Evolutionary conservation across 371 early-diverging fungal genomes (phyloP), one percentile per base, ranked within the genome.

Genomic region (Apophysomyces variabilis): DNA sequence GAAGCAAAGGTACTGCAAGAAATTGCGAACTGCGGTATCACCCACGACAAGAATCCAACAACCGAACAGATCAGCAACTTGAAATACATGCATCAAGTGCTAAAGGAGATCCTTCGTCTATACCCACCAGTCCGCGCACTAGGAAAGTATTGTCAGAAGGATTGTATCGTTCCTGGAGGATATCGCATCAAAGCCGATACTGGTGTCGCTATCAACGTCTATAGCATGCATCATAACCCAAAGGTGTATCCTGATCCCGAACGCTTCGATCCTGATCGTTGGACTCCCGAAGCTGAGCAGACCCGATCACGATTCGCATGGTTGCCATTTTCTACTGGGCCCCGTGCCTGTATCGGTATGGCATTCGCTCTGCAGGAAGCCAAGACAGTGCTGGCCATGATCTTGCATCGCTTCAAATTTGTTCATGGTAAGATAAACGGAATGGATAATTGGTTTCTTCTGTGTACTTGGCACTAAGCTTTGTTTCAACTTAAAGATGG

Each of bases 311-410:
- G 76, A 1, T 84, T 75, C 56, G 73, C 85, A 46, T 87, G 87
- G 87, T 50, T 87, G 16, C 87, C 87, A 7, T 87, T 87, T 63
- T 78, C 78, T 38, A 79, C 77, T 35, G 84, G 80, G 35, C 78
- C 76, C 9, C 75, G 82, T 43, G 73, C 75, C 11, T 81, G 82
- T 67, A 81, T 81, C 37, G 82, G 82, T 70, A 76, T 78, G 70
- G 82, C 79, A 46, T 85, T 87, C 69, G 85, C 87, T 18, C 62
- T 87, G 3, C 83, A 84, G 74, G 87, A 87, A 71, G 85, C 83
- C 18, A 87, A 85, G 59, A 79, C 83, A 4, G 86, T 85, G 2
- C 63, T 86, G 54, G 81, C 83, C 9, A 83, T 80, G 84, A 41
- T 75, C 38, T 65, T 83, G 38, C 68, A 79, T 44, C 71, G 72